A percentile compares a stretch with the other conserved stretches of the same genome.
Evolutionary conservation across 345 rosid genomes (phyloP).

Genomic region (Turritis glabra): DNA sequence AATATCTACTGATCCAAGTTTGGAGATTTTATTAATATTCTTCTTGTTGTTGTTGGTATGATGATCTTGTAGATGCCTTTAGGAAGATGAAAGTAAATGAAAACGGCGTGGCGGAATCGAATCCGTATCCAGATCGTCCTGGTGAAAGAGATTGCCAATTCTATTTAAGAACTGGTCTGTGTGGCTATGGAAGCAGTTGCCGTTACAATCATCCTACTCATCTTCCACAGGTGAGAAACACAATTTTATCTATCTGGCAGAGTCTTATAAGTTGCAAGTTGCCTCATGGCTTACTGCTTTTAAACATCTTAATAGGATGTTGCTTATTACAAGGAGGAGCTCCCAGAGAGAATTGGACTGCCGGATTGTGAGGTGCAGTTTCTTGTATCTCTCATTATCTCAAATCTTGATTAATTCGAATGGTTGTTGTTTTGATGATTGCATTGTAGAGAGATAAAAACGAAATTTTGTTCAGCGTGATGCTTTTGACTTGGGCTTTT

Average conservation of each 20-base stretch:
- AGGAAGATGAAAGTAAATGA: constrained; percentile 57
- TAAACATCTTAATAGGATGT: constrained; percentile 40
- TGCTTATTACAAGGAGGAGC: constrained; percentile 53
- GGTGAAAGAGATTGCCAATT: constrained; percentile 71
- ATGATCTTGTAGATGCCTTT: constrained; percentile 46
- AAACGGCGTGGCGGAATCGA: constrained; percentile 34
- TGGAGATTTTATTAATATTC: background rate
- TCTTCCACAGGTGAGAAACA: constrained; percentile 42
- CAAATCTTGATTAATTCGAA: background rate
- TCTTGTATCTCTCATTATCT: constrained; percentile 9
- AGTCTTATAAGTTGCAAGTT: background rate
- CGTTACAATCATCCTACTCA: constrained; percentile 69
- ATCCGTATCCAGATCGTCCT: constrained; percentile 72
- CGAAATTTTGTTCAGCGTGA: background rate
- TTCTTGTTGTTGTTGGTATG: background rate
- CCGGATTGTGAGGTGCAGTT: constrained; percentile 70
- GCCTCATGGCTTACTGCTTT: constrained; percentile 10
- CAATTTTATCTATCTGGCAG: background rate
- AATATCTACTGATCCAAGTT: background rate
- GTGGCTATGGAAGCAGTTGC: constrained; percentile 73
- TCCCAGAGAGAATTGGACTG: constrained; percentile 68
- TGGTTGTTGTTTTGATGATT: background rate
- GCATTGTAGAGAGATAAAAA: background rate
- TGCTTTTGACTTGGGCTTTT: background rate
- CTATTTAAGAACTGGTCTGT: constrained; percentile 64